Evolutionary conservation across 139 green algal genomes (phyloP).

Genomic region (Tetradesmus obliquus): DNA sequence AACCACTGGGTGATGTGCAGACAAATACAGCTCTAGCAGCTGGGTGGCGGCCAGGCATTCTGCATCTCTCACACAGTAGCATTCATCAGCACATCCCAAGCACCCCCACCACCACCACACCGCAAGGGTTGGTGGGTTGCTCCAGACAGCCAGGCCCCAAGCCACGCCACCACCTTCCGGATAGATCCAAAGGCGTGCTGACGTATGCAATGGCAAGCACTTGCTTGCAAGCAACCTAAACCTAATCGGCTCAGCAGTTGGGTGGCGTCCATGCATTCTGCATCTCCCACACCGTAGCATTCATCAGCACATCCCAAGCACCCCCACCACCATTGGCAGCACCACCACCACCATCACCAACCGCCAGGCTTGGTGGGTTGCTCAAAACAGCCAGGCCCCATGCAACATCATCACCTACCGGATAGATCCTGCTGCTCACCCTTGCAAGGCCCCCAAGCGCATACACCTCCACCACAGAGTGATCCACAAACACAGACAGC

Average conservation of each 20-base stretch:
- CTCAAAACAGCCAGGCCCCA: conserved; percentile 11
- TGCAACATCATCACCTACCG: conserved; percentile 2
- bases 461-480: conserved; percentile 38
- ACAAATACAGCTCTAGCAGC: no score
- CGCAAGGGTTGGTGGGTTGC: no score
- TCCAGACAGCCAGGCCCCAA: no score
- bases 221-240: no score
- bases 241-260: neutral
- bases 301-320: neutral
- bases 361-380: no score
- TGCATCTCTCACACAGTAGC: no score
- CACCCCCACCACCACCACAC: no score
- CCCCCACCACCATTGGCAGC: neutral
- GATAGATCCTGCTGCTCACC: neutral
- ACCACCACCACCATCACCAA: no score
- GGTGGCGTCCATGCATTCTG: neutral
- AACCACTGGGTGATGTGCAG: no score
- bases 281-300: neutral
- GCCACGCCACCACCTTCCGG: no score
- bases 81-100: no score
- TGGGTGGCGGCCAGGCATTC: conserved; percentile 1
- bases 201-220: no score
- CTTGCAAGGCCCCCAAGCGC: conserved; percentile 18
- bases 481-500: conserved; percentile 33
- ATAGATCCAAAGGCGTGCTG: neutral